These are phyloP conservation scores for Suillus subaureus DNA, from an alignment of 768 basidiomycete species.

Conservation along the genomic window DNA sequence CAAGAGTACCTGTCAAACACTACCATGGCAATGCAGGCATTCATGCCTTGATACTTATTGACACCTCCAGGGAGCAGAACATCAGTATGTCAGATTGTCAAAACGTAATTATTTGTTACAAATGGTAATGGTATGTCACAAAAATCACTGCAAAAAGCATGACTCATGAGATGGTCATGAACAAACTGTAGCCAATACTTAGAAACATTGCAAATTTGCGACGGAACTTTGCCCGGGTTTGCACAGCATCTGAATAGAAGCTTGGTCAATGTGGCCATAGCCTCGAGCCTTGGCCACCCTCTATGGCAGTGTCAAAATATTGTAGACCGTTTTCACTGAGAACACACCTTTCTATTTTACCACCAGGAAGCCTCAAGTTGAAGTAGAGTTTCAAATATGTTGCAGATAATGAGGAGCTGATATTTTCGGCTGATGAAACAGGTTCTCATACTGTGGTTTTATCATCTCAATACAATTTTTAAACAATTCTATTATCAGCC, in stretches of 20 bases:
- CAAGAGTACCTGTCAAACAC: not conserved
- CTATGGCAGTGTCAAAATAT: not conserved
- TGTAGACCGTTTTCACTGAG: not conserved
- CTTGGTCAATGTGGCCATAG: not conserved
- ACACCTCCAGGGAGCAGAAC: not conserved
- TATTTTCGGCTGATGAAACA: not conserved
- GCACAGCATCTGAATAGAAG: not conserved
- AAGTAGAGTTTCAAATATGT: not conserved
- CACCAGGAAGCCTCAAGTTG: not conserved
- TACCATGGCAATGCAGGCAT: too few species aligned
- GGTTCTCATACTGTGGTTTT: not conserved
- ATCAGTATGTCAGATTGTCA: not conserved
- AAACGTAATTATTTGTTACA: too few species aligned
- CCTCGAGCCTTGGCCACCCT: not conserved
- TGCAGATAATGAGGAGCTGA: not conserved
- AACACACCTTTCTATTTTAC: not conserved
- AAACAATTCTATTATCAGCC: not conserved
- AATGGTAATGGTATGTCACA: too few species aligned
- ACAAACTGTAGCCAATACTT: too few species aligned
- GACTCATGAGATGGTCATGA: too few species aligned
- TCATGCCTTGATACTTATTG: not conserved
- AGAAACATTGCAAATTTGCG: not conserved
- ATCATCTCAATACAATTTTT: not conserved
- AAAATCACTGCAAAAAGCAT: too few species aligned
- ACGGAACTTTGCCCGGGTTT: too few species aligned